phyloP scores from a whole-genome alignment of 495 filamentous ascomycete genomes.

The Evernia prunastri region DNA sequence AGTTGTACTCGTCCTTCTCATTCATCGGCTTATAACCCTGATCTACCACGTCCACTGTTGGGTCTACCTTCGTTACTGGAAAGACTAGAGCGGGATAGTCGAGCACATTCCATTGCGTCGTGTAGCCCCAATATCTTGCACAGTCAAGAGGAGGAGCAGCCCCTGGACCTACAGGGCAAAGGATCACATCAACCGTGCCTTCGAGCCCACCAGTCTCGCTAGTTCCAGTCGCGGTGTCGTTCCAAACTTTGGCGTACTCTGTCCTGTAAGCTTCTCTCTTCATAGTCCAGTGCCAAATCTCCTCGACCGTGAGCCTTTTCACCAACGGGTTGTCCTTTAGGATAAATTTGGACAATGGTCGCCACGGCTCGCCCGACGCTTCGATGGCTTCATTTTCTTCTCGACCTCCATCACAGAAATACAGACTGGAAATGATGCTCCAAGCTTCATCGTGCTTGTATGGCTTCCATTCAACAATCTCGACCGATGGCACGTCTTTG shows the following conservation, averaged over 20 bases:
- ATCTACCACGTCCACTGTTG: conserved; percentile 29
- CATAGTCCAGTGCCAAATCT: conserved; percentile 41
- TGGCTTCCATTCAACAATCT: conserved; percentile 59
- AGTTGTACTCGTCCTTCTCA: conserved; percentile 37
- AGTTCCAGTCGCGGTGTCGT: conserved; percentile 36
- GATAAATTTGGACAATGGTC: conserved; percentile 52
- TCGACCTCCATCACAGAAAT: conserved; percentile 49
- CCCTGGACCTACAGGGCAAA: conserved; percentile 56
- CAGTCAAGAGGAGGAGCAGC: conserved; percentile 54
- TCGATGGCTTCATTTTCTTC: conserved; percentile 41
- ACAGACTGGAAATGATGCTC: conserved; percentile 52
- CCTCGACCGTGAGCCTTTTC: conserved; percentile 34
- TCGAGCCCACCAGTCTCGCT: conserved; percentile 17
- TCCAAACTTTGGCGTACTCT: conserved; percentile 56
- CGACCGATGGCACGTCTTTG: conserved; percentile 40
- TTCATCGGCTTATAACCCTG: conserved; percentile 32
- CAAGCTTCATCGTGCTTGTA: conserved; percentile 56
- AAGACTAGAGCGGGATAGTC: conserved; percentile 59
- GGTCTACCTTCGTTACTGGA: conserved; percentile 31
- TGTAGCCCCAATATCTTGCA: conserved; percentile 64
- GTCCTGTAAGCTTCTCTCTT: conserved; percentile 52
- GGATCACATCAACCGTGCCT: conserved; percentile 58
- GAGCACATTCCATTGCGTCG: conserved; percentile 65
- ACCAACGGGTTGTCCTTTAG: conserved; percentile 45
- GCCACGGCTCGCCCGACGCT: conserved; percentile 49